phyloP scores from a whole-genome alignment of 108 stramenopile genomes.

The Fistulifera pelliculosa region DNA sequence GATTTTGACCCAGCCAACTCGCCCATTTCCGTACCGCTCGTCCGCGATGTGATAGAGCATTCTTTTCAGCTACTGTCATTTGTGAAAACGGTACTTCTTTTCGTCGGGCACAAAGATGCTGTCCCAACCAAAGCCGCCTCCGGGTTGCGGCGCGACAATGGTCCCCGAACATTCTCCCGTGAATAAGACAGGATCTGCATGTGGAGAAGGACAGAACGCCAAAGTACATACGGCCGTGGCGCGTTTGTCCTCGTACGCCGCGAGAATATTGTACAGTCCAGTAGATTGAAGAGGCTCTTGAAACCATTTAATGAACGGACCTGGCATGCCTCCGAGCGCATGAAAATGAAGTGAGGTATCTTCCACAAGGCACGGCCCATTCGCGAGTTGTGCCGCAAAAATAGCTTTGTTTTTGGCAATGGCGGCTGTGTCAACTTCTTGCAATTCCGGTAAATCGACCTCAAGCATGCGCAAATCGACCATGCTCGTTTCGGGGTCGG shows the following conservation, averaged over 20 bases:
- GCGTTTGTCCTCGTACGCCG: slow-evolving; percentile 90
- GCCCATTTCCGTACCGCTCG: slow-evolving; percentile 82
- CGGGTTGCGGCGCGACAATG: slow-evolving; percentile 83
- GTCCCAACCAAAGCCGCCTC: slow-evolving; percentile 98
- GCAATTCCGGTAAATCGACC: slow-evolving; percentile 85
- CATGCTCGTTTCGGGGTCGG: slow-evolving; percentile 24
- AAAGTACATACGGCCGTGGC: slow-evolving; percentile 96
- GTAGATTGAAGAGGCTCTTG: slow-evolving; percentile 73
- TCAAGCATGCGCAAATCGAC: slow-evolving; percentile 64
- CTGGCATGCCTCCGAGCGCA: slow-evolving; percentile 96
- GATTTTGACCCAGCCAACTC: slow-evolving; percentile 51
- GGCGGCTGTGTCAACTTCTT: slow-evolving; percentile 78
- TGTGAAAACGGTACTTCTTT: slow-evolving; percentile 73
- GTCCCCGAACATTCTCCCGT: slow-evolving; percentile 72
- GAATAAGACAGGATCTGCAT: slow-evolving; percentile 89
- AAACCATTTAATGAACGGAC: slow-evolving; percentile 99
- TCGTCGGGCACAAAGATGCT: slow-evolving; percentile 92
- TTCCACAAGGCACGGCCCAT: slow-evolving; percentile 89
- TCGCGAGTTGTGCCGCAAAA: slow-evolving; percentile 76
- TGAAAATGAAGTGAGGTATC: slow-evolving; percentile 95
- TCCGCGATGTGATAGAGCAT: slow-evolving; percentile 85
- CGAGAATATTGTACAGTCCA: slow-evolving; percentile 85
- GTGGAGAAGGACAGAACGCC: slow-evolving; percentile 93
- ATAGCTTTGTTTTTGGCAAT: slow-evolving; percentile 84
- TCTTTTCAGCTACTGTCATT: slow-evolving; percentile 89